Base-by-base conservation (phyloP, 2,329 filamentous ascomycete genomes). In the Sporothrix brasiliensis region DNA sequence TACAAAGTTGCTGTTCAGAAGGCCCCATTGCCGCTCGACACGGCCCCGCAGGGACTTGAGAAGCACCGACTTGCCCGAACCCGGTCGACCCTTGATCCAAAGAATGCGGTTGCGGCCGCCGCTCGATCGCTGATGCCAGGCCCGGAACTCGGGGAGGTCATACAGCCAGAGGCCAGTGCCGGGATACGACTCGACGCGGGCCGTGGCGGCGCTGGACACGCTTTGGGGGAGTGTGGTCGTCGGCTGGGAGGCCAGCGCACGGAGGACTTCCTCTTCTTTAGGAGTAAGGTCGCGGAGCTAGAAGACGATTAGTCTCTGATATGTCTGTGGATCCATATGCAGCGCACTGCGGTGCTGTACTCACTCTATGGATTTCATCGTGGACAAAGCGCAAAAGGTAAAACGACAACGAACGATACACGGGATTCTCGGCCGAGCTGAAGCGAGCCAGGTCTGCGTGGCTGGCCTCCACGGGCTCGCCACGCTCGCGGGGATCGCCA, bases 371-470 rank as follows among this genome's bases (percentile, higher is more conserved):
- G 6, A 74, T 71, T 67, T 79, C 77, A 27, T 73, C 72, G 0
- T 73, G 69, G 10, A 78, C 73, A 30, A 74, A 72, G 16, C 69
- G 70, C 1, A 72, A 67, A 11, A 79, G 56, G 0, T 72, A 67
- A 19, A 70, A 73, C 1, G 72, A 71, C 3, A 79, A 53, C 2
- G 75, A 74, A n/a, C 74, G 73, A 68, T 78, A 80, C 5, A 73
- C 73, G 1, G 54, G 63, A 52, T 79, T 76, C 2, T 77, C 73
- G 1, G 72, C 72, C 0, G 76, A 78, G 0, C 49, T 75, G 67
- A 82, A 83, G 69, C 79, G 80, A 75, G 80, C 81, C 75, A 83
- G 79, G 39, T 79, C 77, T 0, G 79, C 77, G 71, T 83, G 81
- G 4, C 78, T 78, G 6, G 80, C 79, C 27, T 79, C 77, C 24